Percentiles rank a stretch among this genome's conserved stretches.
Evolutionary conservation across 1,139 yeast genomes (phyloP).

Genomic region (Candida albicans): DNA sequence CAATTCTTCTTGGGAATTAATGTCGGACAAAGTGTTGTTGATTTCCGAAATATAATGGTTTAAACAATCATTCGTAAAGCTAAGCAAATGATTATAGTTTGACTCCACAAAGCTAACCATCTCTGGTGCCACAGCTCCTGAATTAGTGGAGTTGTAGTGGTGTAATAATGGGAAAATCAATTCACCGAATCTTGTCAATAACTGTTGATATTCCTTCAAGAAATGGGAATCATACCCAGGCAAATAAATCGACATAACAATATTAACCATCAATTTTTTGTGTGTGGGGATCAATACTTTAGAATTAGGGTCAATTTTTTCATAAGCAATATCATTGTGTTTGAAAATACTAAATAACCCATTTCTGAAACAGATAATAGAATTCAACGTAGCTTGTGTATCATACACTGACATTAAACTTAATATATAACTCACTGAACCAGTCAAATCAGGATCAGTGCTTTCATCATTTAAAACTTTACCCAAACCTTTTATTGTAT

Average conservation of each 20-base stretch:
- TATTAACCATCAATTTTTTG: slow-evolving; percentile 38
- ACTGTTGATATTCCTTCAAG: slow-evolving; percentile 28
- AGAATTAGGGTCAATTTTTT: slow-evolving; percentile 15
- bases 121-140: neutral
- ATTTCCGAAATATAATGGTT: slow-evolving; percentile 30
- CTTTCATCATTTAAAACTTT: slow-evolving; percentile 27
- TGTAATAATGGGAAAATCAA: slow-evolving; percentile 8
- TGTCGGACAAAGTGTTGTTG: slow-evolving; percentile 24
- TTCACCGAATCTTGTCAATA: slow-evolving; percentile 23
- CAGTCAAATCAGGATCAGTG: slow-evolving; percentile 34
- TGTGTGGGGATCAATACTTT: slow-evolving; percentile 33
- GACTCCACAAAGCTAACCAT: slow-evolving; percentile 13
- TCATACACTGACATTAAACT: slow-evolving; percentile 47
- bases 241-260: slow-evolving; percentile 36
- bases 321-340: slow-evolving; percentile 26
- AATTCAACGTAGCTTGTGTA: slow-evolving; percentile 44
- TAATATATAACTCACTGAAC: slow-evolving; percentile 40
- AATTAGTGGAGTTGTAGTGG: slow-evolving; percentile 3
- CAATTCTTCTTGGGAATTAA: slow-evolving; percentile 35
- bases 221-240: slow-evolving; percentile 40
- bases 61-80: slow-evolving; percentile 28
- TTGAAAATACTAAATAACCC: slow-evolving; percentile 42
- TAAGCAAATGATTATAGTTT: slow-evolving; percentile 26
- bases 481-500: slow-evolving; percentile 37
- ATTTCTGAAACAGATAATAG: slow-evolving; percentile 42